Evolutionary conservation across 306 rosid genomes (phyloP).

Genomic region (Canavalia gladiata): DNA sequence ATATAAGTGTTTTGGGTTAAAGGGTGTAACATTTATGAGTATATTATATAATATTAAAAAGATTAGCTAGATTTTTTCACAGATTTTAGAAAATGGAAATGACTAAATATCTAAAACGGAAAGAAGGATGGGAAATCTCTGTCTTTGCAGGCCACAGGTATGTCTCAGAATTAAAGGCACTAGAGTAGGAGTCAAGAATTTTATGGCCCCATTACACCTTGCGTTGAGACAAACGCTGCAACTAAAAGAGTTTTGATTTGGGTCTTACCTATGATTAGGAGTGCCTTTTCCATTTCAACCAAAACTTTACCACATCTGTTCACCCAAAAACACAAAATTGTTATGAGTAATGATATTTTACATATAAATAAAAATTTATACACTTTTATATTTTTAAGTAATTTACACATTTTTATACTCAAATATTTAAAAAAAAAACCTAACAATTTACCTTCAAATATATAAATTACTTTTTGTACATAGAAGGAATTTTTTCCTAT

Average conservation of each 20-base stretch:
- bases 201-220: slow-evolving; percentile 74
- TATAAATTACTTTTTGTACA: no score
- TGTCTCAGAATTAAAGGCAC: slow-evolving; percentile 63
- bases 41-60: no score
- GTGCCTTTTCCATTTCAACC: slow-evolving; percentile 24
- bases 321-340: no score
- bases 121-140: slow-evolving; percentile 78
- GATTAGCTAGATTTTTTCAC: neutral
- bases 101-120: neutral
- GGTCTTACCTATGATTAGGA: slow-evolving; percentile 16
- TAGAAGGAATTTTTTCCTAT: no score
- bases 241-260: slow-evolving; percentile 55
- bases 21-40: no score
- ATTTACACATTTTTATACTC: no score
- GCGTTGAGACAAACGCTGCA: slow-evolving; percentile 74
- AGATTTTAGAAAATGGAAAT: slow-evolving; percentile 6
- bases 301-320: neutral
- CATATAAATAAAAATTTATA: no score
- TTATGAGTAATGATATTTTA: no score
- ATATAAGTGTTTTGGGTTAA: no score
- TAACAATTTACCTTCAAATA: no score
- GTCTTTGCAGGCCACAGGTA: slow-evolving; percentile 78
- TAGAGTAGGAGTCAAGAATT: slow-evolving; percentile 81
- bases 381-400: no score
- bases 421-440: no score